Evolutionary conservation across 495 filamentous ascomycete species (phyloP), one percentile per base, ranked within the genome.

Genomic region (Cetradonia linearis): DNA sequence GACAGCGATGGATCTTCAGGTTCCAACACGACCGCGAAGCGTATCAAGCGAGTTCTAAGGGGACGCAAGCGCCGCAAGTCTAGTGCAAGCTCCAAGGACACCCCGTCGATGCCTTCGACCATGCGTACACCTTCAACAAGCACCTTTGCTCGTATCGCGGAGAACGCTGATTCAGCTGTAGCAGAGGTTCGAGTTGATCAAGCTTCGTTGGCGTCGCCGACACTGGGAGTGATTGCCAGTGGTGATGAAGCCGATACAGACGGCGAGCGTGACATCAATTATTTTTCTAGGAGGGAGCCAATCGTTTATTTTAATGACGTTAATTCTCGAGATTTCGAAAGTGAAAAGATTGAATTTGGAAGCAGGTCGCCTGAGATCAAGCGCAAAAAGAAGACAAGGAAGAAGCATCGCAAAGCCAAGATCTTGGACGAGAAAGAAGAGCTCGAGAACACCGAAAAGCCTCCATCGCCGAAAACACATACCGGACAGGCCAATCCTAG

Each of bases 1-100:
- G 84, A 86, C 60, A 85, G 82, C 0, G 85, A 85, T 61, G 78
- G 71, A 55, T 83, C 81, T 1, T 81, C 80, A 9, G 85, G 81
- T 23, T 91, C 88, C 0, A 81, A 86, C 67, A 86, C 84, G 6
- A 85, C 87, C 10, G 83, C 84, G 3, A 89, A 87, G 70, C 80
- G 85, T 6, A 81, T 93, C 66, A 85, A 81, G 70, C 76, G 83
- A 55, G 85, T 82, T 1, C 83, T 92, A 70, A 80, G 82, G 46
- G 78, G 85, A 36, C 74, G 79, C 59, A 81, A 81, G 65, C 83
- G 81, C 56, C 83, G 88, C 56, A 89, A 89, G 70, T 88, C 86
- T 0, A 91, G 84, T 66, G 76, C 77, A 10, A 85, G 85, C 64
- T 88, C 86, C 30, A 80, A 80, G 54, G 82, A 86, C 18, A 84